Evolutionary conservation across 2,329 filamentous ascomycete species (phyloP), one percentile per base, ranked within the genome.

Genomic region (Ilyonectria robusta): DNA sequence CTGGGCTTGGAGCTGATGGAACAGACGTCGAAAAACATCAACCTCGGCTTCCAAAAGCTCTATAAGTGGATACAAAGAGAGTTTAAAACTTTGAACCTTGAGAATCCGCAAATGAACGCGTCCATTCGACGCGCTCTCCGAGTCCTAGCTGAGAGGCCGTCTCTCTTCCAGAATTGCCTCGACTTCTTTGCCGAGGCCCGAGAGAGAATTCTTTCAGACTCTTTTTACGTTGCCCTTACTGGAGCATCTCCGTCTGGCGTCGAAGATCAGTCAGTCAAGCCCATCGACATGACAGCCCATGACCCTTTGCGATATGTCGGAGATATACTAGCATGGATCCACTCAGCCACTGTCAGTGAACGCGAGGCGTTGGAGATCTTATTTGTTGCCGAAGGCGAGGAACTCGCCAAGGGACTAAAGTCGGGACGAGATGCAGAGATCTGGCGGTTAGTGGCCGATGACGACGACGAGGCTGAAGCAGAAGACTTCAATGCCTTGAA

Each of bases 271-370:
- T 87, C 87, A 2, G 85, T 92, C 40, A 98, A 98, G 77, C 95
- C 96, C 0, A 99, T 99, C 70, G 95, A 99, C 78, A 89, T 98
- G 74, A 92, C 92, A 11, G 95, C 96, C 1, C 95, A 98, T 78
- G 96, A 99, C 76, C 92, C 94, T 1, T 83, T 98, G 29, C 90
- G 96, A 21, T 98, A 98, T 79, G 91, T 97, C 3, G 94, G 96
- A 59, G 96, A 99, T 78, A 99, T 99, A 95, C 87, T 99, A 15
- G 96, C 96, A 6, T 99, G 96, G 96, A 91, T 93, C 6, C 96
- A 99, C 79, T 97, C 96, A 0, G 93, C 95, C 3, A 92, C 95
- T 0, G 96, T 99, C 1, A 97, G 95, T 35, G 96, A 99, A 80
- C 89, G 93, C 59, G 96, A 99, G 80, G 94, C 95, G 0, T 85